Evolutionary conservation across 306 rosid genomes (phyloP).

Genomic region (Leucaena leucocephala): DNA sequence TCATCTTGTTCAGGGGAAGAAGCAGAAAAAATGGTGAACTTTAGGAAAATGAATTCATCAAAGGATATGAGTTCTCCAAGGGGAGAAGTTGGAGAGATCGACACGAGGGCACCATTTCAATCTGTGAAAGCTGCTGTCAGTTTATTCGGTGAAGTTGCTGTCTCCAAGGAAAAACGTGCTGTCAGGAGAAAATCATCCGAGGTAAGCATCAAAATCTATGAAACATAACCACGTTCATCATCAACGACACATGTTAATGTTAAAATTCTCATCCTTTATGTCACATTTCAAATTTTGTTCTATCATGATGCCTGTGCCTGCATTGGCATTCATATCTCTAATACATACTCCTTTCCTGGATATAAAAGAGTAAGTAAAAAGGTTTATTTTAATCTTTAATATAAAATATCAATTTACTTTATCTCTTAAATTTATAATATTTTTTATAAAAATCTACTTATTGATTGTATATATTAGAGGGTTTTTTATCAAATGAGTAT

Average conservation of each 20-base stretch:
- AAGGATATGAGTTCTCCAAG: constrained; percentile 56
- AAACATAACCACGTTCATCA: neutral
- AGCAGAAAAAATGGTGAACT: constrained; percentile 28
- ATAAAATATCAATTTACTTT: too few species aligned
- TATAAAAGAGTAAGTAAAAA: too few species aligned
- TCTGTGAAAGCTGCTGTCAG: constrained; percentile 93
- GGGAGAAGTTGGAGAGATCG: constrained; percentile 87
- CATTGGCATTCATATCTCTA: neutral
- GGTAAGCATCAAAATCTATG: constrained; percentile 42
- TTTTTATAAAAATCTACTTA: too few species aligned
- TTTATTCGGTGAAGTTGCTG: constrained; percentile 82
- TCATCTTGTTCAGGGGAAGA: neutral
- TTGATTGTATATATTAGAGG: too few species aligned
- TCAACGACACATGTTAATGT: neutral
- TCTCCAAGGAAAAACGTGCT: constrained; percentile 48
- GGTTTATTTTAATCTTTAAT: too few species aligned
- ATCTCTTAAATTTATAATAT: too few species aligned
- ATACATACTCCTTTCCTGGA: neutral
- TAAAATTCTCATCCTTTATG: neutral
- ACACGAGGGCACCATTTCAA: constrained; percentile 96
- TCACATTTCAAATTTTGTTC: neutral
- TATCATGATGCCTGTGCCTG: neutral
- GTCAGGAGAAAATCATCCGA: constrained; percentile 59
- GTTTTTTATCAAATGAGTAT: too few species aligned
- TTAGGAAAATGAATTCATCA: neutral